Base-by-base conservation (phyloP, 2,329 filamentous ascomycete species). In the Colletotrichum musicola region DNA sequence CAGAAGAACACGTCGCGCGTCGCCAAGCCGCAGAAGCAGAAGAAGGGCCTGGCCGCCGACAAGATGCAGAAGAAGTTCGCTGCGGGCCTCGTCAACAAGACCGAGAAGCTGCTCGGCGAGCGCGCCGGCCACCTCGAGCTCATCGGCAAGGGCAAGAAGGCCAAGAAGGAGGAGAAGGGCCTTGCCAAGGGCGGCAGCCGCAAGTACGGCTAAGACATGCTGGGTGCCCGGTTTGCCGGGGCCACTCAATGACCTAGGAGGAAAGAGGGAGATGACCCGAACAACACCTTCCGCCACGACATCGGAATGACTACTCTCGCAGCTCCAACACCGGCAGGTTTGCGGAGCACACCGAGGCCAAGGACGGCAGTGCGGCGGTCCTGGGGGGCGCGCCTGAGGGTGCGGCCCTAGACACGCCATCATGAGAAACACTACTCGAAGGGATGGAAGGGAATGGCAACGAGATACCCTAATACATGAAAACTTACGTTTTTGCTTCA, bases 121-220 rank as follows among this genome's bases (percentile, higher is more conserved):
- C 80, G 87, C 9, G 88, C 86, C 5, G 87, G 88, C 0, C 88
- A 90, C 68, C 77, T 90, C 25, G 88, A 90, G 80, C 75, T 89
- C 71, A 87, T 89, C 69, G 87, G 86, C 38, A 83, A 86, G 77
- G 84, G 84, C 10, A 86, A 87, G 77, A 88, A 85, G 77, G 76
- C 73, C 6, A 68, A 64, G 64, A 81, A 80, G 76, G 82, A 78
- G 73, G 68, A 76, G 58, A 79, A 79, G 54, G 78, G 75, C 35
- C 67, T 46, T 4, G 42, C 75, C 57, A 82, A 82, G 79, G 86
- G 85, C 38, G 86, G 86, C 5, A 84, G 82, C 16, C 83, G 83
- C 77, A 87, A 86, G 79, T 89, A 87, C 79, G 86, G 86, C 63
- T 88, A 83, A 83, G 62, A 10, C 46, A 20, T 14, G 14, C 1